Evolutionary conservation across 768 basidiomycete species (phyloP).

Genomic region (Pisolithus marmoratus): DNA sequence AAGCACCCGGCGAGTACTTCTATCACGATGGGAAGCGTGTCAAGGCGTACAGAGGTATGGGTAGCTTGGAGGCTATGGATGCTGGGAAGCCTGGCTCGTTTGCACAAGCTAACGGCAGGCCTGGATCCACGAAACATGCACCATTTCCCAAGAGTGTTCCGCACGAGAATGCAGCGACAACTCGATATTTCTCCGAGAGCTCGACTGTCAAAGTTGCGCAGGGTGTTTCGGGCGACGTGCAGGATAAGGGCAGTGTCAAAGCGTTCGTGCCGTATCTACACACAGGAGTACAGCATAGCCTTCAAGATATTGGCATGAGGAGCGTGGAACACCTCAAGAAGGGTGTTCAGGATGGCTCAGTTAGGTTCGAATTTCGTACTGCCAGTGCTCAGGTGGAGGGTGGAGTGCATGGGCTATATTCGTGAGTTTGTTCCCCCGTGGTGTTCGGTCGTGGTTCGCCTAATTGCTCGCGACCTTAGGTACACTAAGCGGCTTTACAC

Average conservation of each 20-base stretch:
- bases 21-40: slow-evolving; percentile 99
- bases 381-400: slow-evolving; percentile 95
- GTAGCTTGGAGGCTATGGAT: slow-evolving; percentile 91
- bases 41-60: slow-evolving; percentile 99
- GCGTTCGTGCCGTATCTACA: slow-evolving; percentile 87
- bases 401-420: slow-evolving; percentile 92
- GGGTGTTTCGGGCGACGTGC: slow-evolving; percentile 93
- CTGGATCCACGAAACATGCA: slow-evolving; percentile 40
- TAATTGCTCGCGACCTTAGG: slow-evolving; percentile 25
- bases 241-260: slow-evolving; percentile 93
- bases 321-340: slow-evolving; percentile 60
- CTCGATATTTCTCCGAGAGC: slow-evolving; percentile 52
- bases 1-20: slow-evolving; percentile 98
- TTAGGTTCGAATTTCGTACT: slow-evolving; percentile 90
- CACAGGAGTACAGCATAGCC: slow-evolving; percentile 82
- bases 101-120: slow-evolving; percentile 18
- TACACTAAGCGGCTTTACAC: slow-evolving; percentile 57
- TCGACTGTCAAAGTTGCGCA: slow-evolving; percentile 95
- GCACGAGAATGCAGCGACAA: slow-evolving; percentile 91
- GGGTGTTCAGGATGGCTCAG: slow-evolving; percentile 58
- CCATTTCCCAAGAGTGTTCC: slow-evolving; percentile 41
- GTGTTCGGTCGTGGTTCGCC: background rate
- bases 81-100: slow-evolving; percentile 47
- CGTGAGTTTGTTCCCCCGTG: slow-evolving; percentile 47
- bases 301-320: slow-evolving; percentile 87